Conservation (phyloP, 2,329 filamentous ascomycete genomes). For the Alternaria burnsii region DNA sequence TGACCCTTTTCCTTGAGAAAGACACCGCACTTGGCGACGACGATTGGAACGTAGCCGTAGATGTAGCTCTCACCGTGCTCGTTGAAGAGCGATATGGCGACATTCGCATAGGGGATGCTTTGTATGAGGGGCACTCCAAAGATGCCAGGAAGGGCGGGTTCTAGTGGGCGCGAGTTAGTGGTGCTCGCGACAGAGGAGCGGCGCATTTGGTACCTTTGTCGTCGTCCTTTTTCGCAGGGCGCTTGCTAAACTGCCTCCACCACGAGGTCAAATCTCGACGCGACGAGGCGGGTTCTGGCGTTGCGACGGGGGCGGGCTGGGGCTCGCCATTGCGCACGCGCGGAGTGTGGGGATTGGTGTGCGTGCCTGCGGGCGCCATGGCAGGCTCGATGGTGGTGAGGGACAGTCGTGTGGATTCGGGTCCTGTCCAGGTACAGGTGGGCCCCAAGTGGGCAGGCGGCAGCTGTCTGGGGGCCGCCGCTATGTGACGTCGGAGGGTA, state of each 20-base stretch:
- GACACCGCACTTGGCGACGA: slow-evolving; percentile 97
- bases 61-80: slow-evolving; percentile 95
- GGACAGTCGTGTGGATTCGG: slow-evolving; percentile 23
- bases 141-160: slow-evolving; percentile 72
- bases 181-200: slow-evolving; percentile 23
- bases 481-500: slow-evolving; percentile 24
- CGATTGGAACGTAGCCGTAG: slow-evolving; percentile 97
- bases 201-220: slow-evolving; percentile 63
- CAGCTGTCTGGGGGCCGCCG: slow-evolving; percentile 30
- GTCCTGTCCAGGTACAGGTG: slow-evolving; percentile 31
- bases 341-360: slow-evolving; percentile 50
- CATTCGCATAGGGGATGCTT: slow-evolving; percentile 97
- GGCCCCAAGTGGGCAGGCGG: slow-evolving; percentile 38
- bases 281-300: slow-evolving; percentile 74
- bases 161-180: slow-evolving; percentile 39
- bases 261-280: slow-evolving; percentile 91
- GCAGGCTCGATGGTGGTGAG: slow-evolving; percentile 30
- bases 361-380: slow-evolving; percentile 52
- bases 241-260: slow-evolving; percentile 93
- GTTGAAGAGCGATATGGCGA: slow-evolving; percentile 95
- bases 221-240: slow-evolving; percentile 67
- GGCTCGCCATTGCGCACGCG: slow-evolving; percentile 55
- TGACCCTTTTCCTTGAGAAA: slow-evolving; percentile 97
- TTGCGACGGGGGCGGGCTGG: slow-evolving; percentile 56
- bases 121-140: slow-evolving; percentile 93